Base-by-base conservation (phyloP, 306 rosid genomes). In the Elaeagnus macrophylla region DNA sequence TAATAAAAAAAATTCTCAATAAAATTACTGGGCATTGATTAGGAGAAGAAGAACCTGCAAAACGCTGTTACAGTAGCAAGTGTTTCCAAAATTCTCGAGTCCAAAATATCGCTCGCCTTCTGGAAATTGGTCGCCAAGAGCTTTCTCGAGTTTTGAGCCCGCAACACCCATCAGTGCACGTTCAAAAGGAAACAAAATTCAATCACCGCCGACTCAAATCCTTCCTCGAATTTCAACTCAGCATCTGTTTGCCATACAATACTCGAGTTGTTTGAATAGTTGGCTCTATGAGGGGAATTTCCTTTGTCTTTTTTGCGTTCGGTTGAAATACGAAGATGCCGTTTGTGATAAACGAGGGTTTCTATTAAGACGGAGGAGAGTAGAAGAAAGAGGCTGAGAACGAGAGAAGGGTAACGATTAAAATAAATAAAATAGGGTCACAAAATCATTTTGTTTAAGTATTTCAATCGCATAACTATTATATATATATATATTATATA, bases 21-120 rank as follows among this genome's bases (percentile, higher is more conserved):
- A n/a, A 63, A 62, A 35, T 5, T 17, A 59, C 25, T 12, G 14
- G 63, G 42, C 25, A 44, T 37, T 10, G 19, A 40, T 1, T 14
- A 39, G 11, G 38, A 39, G 16, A 43, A 18, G 16, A 10, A 37
- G 48, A 71, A 89, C 97, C 99, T 93, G 99, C 86, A 93, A 79
- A 36, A 87, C 99, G 74, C 99, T 93, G 69, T 93, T 93, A 65
- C 99, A 93, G 74, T 93, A 93, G 72, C 99, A 93, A 66, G 96
- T 93, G 60, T 87, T 93, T 58, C 99, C 99, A 65, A 87, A 93
- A 83, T 93, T 93, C 76, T 93, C 96, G 5, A 93, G 89, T 48
- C 99, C 99, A 36, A 93, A 93, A 71, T 93, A 93, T 38, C 95
- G 89, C 55, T 93, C 99, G 79, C 99, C 99, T 82, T 88, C 99